Evolutionary conservation across 257 asterid species (phyloP), one percentile per base, ranked within the genome.

Genomic region (Solanum corneliomulleri): DNA sequence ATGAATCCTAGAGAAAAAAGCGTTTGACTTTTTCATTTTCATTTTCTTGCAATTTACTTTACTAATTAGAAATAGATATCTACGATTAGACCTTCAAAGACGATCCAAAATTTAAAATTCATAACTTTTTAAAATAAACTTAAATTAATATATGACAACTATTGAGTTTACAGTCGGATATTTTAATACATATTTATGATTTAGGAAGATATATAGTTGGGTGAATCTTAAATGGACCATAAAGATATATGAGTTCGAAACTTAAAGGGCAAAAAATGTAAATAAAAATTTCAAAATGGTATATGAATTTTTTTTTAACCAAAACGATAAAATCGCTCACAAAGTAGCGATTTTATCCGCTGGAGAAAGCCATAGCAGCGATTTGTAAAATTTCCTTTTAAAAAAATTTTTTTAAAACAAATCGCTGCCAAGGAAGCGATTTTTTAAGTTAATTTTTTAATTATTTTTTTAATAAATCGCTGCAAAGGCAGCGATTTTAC

Each of bases 251-350:
- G 35, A 33, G 35, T 33, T 0, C 5, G 5, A 0, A 33, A 5
- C 5, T 1, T 33, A 33, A 33, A 0, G 1, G 35, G 0, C 35
- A 0, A 33, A 33, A 0, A 33, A 33, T 33, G 35, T 33, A 3
- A 33, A 33, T 1, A 33, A 33, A 33, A 33, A 4, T 33, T 33
- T 0, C 0, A 33, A 3, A 33, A 4, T 0, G 35, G 1, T 33
- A 3, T 33, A 33, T 33, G 0, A 33, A 33, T 0, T 33, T 3
- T 4, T 33, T 33, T 33, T 33, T 3, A 31, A 33, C 0, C 5
- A 33, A 33, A 33, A 33, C 0, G 35, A 0, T 0, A 33, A 4
- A 33, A 33, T 33, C 35, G 0, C 35, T 33, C 35, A 33, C 35
- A 0, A 33, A 33, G 5, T 33, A 33, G 35, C 1, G 0, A 33